These are phyloP conservation scores for Rhododendron vialii DNA, from an alignment of 148 eudicot genomes.

Conservation along the genomic window DNA sequence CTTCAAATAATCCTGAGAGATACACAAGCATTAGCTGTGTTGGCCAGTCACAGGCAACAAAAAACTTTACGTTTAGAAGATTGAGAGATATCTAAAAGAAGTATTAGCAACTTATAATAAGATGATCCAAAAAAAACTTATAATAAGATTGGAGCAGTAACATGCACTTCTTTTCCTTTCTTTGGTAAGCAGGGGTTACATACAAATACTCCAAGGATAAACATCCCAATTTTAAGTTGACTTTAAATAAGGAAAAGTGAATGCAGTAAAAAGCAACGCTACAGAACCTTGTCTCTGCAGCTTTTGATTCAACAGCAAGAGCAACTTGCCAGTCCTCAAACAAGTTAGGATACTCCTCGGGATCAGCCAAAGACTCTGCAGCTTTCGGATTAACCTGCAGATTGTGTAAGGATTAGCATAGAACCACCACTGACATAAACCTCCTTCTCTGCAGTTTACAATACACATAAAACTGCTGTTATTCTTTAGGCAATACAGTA, in stretches of 20 bases:
- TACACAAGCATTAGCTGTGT: background rate
- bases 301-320: slow-evolving; percentile 76
- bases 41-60: background rate
- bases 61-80: background rate
- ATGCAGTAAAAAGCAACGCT: slow-evolving; percentile 14
- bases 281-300: slow-evolving; percentile 69
- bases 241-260: background rate
- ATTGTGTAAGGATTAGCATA: background rate
- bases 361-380: slow-evolving; percentile 97
- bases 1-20: background rate
- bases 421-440: background rate
- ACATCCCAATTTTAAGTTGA: slow-evolving; percentile 2
- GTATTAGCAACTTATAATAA: background rate
- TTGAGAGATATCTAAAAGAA: background rate
- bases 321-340: slow-evolving; percentile 99
- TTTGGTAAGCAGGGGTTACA: background rate
- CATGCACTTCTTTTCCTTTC: background rate
- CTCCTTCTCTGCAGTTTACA: background rate
- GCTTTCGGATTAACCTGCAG: slow-evolving; percentile 86
- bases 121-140: background rate
- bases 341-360: slow-evolving; percentile 86
- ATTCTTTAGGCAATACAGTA: background rate
- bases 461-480: background rate
- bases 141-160: background rate
- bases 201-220: background rate